Percentiles rank a stretch among this genome's conserved stretches.
Evolutionary conservation across 805 yeast genomes (phyloP).

Genomic region (Saturnispora dispora): DNA sequence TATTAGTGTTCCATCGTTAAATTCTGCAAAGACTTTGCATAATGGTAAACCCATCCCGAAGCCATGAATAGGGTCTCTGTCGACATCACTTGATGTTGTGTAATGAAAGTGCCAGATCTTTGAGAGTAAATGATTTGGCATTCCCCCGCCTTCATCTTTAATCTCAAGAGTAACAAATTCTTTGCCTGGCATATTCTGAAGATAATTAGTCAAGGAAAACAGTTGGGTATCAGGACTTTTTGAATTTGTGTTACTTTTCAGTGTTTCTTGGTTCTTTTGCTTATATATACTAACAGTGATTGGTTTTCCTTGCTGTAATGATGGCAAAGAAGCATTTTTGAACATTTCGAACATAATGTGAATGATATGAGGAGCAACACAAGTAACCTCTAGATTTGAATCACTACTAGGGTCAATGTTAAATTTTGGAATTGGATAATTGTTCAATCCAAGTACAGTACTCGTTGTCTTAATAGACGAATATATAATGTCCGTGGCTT

Average conservation of each 20-base stretch:
- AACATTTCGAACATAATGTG: conserved; percentile 26
- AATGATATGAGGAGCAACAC: conserved; percentile 24
- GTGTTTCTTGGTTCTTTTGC: neutral
- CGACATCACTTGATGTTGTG: conserved; percentile 18
- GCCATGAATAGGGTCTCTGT: conserved; percentile 24
- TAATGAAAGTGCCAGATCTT: conserved; percentile 27
- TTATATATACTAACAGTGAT: conserved; percentile 13
- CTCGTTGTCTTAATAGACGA: conserved; percentile 18
- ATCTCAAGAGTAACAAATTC: conserved; percentile 15
- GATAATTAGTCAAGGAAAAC: neutral
- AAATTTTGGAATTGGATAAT: conserved; percentile 26
- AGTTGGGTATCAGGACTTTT: neutral
- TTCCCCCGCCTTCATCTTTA: conserved; percentile 27
- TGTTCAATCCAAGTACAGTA: conserved; percentile 19
- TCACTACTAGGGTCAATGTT: neutral
- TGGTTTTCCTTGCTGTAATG: conserved; percentile 17
- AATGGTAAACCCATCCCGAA: conserved; percentile 29
- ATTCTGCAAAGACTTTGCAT: conserved; percentile 22
- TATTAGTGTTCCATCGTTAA: conserved; percentile 20
- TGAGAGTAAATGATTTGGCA: conserved; percentile 13
- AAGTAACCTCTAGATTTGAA: conserved; percentile 9
- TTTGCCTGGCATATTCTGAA: neutral
- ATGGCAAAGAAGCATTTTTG: conserved; percentile 26
- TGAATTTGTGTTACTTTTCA: neutral
- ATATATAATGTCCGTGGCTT: conserved; percentile 12